These are phyloP conservation scores for Crithidia bombi DNA, from an alignment of 208 protist species.

Conservation along the genomic window DNA sequence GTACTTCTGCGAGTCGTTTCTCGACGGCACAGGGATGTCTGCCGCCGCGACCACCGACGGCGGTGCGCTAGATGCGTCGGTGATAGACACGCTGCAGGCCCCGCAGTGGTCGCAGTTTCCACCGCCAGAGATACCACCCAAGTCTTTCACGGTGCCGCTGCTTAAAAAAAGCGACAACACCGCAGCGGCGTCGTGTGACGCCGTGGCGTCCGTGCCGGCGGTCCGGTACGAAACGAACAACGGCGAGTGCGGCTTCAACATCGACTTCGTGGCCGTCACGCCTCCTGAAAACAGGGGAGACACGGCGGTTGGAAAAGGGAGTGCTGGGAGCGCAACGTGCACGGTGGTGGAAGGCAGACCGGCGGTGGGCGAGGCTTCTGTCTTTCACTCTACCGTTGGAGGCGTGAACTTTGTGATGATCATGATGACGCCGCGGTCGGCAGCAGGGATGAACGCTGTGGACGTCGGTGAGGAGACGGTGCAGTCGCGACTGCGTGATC, in stretches of 20 bases:
- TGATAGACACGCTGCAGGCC: background rate
- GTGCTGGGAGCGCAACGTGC: slow-evolving; percentile 3
- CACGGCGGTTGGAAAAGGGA: background rate
- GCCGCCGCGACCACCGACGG: background rate
- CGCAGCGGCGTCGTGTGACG: too few species aligned
- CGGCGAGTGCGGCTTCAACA: slow-evolving; percentile 40
- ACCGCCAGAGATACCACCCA: slow-evolving; percentile 49
- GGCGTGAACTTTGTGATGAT: slow-evolving; percentile 23
- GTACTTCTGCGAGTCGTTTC: slow-evolving; percentile 39
- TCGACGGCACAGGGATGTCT: slow-evolving; percentile 1
- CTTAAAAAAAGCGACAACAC: background rate
- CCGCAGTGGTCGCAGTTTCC: slow-evolving; percentile 52
- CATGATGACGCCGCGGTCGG: slow-evolving; percentile 22
- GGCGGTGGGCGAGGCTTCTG: slow-evolving; percentile 6
- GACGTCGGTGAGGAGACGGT: slow-evolving; percentile 13
- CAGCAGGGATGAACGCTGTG: background rate
- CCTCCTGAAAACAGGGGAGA: background rate
- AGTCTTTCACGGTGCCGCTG: slow-evolving; percentile 41
- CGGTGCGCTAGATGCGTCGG: background rate
- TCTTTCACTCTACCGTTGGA: slow-evolving; percentile 13
- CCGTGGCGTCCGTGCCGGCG: background rate
- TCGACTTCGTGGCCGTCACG: slow-evolving; percentile 10
- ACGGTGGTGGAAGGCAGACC: slow-evolving; percentile 20
- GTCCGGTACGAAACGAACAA: slow-evolving; percentile 50
- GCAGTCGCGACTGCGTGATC: slow-evolving; percentile 20